Evolutionary conservation across 129 eudicot species (phyloP).

Genomic region (Smallanthus sonchifolius): DNA sequence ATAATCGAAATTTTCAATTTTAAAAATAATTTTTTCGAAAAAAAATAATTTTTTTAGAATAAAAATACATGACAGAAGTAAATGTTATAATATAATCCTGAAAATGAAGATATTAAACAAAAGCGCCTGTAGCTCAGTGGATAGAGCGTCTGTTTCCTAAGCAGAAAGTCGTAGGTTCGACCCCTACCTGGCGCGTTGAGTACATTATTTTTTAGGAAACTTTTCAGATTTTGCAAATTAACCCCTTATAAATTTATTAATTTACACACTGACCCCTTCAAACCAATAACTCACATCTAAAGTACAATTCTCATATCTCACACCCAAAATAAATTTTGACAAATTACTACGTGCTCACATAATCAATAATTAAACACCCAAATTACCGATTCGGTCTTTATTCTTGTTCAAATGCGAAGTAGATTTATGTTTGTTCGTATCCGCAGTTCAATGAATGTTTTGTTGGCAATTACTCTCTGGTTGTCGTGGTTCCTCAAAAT

Average conservation of each 20-base stretch:
- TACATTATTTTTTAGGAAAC: constrained; percentile 6
- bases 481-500: background rate
- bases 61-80: no score
- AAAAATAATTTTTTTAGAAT: no score
- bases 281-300: constrained; percentile 4
- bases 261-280: constrained; percentile 10
- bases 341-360: background rate
- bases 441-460: constrained; percentile 20
- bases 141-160: constrained; percentile 99
- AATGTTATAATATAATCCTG: no score
- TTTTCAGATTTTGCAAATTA: background rate
- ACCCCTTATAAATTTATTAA: background rate
- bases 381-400: constrained; percentile 15
- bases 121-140: constrained; percentile 99
- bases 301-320: constrained; percentile 1
- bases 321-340: background rate
- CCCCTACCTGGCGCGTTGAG: constrained; percentile 99
- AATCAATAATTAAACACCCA: constrained; percentile 10
- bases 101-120: no score
- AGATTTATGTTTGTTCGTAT: constrained; percentile 1
- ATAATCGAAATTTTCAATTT: background rate
- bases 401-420: constrained; percentile 7
- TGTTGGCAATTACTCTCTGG: background rate
- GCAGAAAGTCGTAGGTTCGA: constrained; percentile 99
- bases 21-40: no score